Conservation (phyloP, 805 yeast genomes). For the Naumovozyma castellii region DNA sequence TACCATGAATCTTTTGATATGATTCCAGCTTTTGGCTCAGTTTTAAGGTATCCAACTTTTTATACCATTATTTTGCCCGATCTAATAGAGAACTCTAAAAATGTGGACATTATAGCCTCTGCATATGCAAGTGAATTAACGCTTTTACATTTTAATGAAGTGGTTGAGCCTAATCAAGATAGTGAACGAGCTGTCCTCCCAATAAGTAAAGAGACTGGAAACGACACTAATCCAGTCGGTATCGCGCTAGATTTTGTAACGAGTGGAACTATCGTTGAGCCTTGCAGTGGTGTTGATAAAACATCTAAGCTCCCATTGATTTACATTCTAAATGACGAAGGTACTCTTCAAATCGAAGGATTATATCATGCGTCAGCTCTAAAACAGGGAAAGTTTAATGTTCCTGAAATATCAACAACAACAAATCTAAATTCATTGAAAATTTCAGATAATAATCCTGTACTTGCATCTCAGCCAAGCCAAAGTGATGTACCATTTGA, state of each 20-base stretch:
- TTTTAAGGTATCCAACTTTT: slow-evolving; percentile 37
- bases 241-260: slow-evolving; percentile 50
- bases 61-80: slow-evolving; percentile 35
- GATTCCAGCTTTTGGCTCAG: slow-evolving; percentile 45
- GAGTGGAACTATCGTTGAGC: slow-evolving; percentile 37
- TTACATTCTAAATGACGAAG: slow-evolving; percentile 53
- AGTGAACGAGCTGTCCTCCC: slow-evolving; percentile 67
- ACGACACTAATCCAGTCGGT: slow-evolving; percentile 67
- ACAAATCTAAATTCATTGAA: not conserved
- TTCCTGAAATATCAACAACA: slow-evolving; percentile 4
- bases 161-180: slow-evolving; percentile 52
- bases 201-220: slow-evolving; percentile 50
- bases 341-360: slow-evolving; percentile 55
- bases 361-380: slow-evolving; percentile 48
- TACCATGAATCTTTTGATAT: slow-evolving; percentile 35
- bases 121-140: slow-evolving; percentile 58
- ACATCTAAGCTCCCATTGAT: slow-evolving; percentile 57
- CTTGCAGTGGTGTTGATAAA: slow-evolving; percentile 49
- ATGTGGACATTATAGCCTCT: slow-evolving; percentile 42
- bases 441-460: not conserved
- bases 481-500: too few species aligned
- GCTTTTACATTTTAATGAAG: slow-evolving; percentile 32
- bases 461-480: too few species aligned
- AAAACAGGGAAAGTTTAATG: slow-evolving; percentile 27
- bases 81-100: slow-evolving; percentile 33